phyloP scores from a whole-genome alignment of 495 filamentous ascomycete species.

The Lineolata rhizophorae region DNA sequence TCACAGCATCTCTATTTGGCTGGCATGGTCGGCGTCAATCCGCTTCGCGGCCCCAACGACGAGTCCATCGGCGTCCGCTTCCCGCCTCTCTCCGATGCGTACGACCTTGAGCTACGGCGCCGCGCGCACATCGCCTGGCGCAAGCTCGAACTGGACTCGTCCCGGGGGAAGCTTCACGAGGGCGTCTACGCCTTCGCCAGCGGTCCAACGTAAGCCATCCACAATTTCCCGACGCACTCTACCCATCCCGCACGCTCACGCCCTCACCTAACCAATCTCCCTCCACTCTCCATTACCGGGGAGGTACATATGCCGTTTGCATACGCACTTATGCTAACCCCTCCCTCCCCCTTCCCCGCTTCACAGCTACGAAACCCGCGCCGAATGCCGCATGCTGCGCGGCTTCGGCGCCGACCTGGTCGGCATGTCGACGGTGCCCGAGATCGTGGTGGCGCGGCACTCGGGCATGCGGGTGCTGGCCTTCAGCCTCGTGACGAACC shows the following conservation, averaged over 20 bases:
- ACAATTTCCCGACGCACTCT: no score
- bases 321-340: slow-evolving; percentile 1
- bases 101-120: slow-evolving; percentile 45
- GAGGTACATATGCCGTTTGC: not conserved
- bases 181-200: slow-evolving; percentile 56
- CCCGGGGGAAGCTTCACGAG: slow-evolving; percentile 36
- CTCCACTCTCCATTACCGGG: no score
- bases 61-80: slow-evolving; percentile 50
- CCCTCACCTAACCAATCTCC: no score
- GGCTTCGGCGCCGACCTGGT: slow-evolving; percentile 48
- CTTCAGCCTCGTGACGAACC: slow-evolving; percentile 60
- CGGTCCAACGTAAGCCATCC: slow-evolving; percentile 42
- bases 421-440: slow-evolving; percentile 62
- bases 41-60: slow-evolving; percentile 47
- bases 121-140: slow-evolving; percentile 39
- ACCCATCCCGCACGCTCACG: no score
- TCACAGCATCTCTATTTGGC: slow-evolving; percentile 42
- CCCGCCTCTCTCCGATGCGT: slow-evolving; percentile 52
- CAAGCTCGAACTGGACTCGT: slow-evolving; percentile 20
- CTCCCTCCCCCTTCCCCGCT: no score
- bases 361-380: slow-evolving; percentile 56
- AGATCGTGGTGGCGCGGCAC: slow-evolving; percentile 54
- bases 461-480: slow-evolving; percentile 47
- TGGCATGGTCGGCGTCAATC: slow-evolving; percentile 47
- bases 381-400: slow-evolving; percentile 53